Evolutionary conservation across 2,329 filamentous ascomycete genomes (phyloP).

Genomic region (Penicillium fuscoglaucum): DNA sequence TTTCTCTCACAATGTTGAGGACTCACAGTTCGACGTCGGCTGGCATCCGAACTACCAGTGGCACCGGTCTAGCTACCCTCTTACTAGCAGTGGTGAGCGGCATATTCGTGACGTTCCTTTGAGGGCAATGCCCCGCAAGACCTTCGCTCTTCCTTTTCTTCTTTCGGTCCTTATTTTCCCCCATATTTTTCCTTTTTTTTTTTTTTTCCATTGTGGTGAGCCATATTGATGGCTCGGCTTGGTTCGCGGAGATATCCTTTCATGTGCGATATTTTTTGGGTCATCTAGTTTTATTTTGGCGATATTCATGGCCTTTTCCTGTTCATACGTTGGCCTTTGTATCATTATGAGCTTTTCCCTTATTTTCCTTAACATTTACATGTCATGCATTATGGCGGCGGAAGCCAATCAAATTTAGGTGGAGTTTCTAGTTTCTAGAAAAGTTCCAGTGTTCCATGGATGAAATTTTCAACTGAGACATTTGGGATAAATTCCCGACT

Average conservation of each 20-base stretch:
- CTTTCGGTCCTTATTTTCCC: not conserved
- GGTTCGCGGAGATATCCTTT: conserved; percentile 12
- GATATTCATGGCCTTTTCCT: not conserved
- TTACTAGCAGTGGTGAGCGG: not conserved
- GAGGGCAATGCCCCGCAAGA: not conserved
- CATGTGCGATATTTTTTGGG: not conserved
- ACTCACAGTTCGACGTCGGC: not conserved
- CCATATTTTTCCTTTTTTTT: not conserved
- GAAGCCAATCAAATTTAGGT: not conserved
- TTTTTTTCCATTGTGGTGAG: conserved; percentile 1
- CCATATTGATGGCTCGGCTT: conserved; percentile 1
- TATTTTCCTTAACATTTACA: not conserved
- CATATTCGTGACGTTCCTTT: not conserved
- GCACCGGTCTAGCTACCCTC: not conserved
- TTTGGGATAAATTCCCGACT: not conserved
- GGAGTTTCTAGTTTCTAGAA: conserved; percentile 1
- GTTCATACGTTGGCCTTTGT: not conserved
- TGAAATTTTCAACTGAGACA: not conserved
- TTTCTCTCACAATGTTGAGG: conserved; percentile 8
- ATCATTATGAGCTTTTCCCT: not conserved
- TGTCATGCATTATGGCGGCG: not conserved
- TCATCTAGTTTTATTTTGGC: conserved; percentile 7
- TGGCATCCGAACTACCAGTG: not conserved
- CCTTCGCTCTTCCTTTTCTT: not conserved
- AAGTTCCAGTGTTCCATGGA: not conserved